Base-by-base conservation (phyloP, 2,329 filamentous ascomycete genomes). In the Fusarium brevicatenulatum region DNA sequence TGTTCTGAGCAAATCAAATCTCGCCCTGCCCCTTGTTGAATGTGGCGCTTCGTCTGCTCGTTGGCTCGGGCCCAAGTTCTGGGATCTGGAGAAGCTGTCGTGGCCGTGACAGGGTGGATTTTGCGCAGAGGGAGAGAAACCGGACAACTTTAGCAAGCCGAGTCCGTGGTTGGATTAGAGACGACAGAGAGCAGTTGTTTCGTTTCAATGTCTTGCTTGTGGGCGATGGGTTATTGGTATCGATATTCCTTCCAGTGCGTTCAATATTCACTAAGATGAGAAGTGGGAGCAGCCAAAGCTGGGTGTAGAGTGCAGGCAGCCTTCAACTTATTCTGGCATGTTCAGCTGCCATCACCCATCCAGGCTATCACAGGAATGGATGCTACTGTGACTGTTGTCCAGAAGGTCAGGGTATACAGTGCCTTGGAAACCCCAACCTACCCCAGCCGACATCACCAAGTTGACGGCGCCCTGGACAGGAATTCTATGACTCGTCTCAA, bases 311-410 rank as follows among this genome's bases (percentile, higher is more conserved):
- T 46, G 68, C 50, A 61, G 66, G 63, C 39, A 28, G 16, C 34
- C 23, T 47, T 21, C 37, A 64, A 73, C 73, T 77, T 77, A 77
- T 76, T 55, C 34, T 60, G 47, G n/a, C 60, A 37, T 43, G 39
- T 34, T 52, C 56, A 39, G 34, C 60, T 60, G 42, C 57, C 18
- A 52, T 58, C 54, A 55, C 58, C 19, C 62, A 59, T 55, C 70
- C 70, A 70, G 62, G 30, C 67, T 28, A 32, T 43, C 46, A 32
- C 58, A 66, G 74, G 75, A 77, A 77, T 77, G 68, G 36, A 47
- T 34, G 25, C 32, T 25, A 44, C 11, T 43, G 40, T 44, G 42
- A 42, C 49, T 63, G 52, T 53, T 56, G 62, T 55, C 67, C 28
- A 40, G 50, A 47, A 32, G 32, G 50, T 25, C 43, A 42, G 40